Conservation (phyloP, 169 alveolate genomes). For the Cystoisospora suis region DNA sequence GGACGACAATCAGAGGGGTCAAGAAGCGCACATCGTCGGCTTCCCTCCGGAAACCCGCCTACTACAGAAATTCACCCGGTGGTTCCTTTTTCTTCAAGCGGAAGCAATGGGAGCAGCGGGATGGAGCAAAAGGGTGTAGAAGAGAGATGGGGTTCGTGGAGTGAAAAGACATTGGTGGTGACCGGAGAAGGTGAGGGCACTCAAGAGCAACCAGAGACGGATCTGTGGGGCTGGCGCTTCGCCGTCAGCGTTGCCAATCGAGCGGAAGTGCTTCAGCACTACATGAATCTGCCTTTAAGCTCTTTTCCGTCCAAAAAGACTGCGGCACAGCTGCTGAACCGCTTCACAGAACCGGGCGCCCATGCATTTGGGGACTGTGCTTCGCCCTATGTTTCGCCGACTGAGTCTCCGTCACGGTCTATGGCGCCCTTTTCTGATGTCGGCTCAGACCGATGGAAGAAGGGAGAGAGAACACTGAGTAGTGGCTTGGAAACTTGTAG, state of each 20-base stretch:
- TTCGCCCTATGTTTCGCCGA: too few relatives aligned
- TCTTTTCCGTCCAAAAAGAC: not conserved
- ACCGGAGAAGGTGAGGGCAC: not conserved
- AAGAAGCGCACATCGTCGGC: not conserved
- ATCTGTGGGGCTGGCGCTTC: conserved; percentile 9
- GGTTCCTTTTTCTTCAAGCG: not conserved
- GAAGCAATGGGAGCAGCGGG: not conserved
- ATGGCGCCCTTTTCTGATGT: not conserved
- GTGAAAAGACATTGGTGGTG: too few relatives aligned
- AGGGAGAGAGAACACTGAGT: too few relatives aligned
- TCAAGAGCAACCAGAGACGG: not conserved
- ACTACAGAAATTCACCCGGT: not conserved
- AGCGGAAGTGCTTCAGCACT: conserved; percentile 31
- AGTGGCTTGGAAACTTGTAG: too few relatives aligned
- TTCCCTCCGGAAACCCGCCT: too few relatives aligned
- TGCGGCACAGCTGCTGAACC: not conserved
- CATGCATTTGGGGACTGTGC: not conserved
- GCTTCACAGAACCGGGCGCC: too few relatives aligned
- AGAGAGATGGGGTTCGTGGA: too few relatives aligned
- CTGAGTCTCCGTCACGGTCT: too few relatives aligned
- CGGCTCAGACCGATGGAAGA: not conserved
- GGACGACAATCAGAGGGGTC: not conserved
- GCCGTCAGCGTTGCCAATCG: conserved; percentile 7
- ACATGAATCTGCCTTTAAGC: not conserved
- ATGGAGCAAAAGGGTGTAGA: too few relatives aligned